Base-by-base conservation (phyloP, 805 yeast genomes). In the Grigorovia jiainica region DNA sequence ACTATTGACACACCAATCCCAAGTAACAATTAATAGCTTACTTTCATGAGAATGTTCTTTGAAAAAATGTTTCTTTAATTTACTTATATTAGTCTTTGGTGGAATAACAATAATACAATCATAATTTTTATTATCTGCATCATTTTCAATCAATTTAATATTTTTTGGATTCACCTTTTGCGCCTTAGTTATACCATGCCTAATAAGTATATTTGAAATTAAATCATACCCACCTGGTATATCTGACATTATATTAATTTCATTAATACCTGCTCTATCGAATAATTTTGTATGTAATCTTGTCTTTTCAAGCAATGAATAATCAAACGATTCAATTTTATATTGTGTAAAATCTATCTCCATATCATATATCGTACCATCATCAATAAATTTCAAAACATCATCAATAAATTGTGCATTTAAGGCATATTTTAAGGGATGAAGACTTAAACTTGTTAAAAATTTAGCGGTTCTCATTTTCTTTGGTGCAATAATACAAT, bases 391-490 rank as follows among this genome's bases (percentile, higher is more conserved):
- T 52, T 68, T 69, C 21, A 77, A 43, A 0, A 77, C 64, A 34
- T 73, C 76, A 2, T 61, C 61, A 2, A 80, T 44, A 45, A 77
- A 80, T 3, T 61, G 54, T 0, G 87, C 85, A 25, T 75, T 72
- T 1, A 83, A 49, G 3, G 79, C 72, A 41, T 66, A 61, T n/a
- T 64, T 60, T 8, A 68, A 45, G 0, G 76, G 72, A 38, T 69
- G 77, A 34, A 67, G 67, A 40, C 87, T 75, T 39, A 87, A 63
- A 17, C 87, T 77, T 34, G 74, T 72, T 41, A 90, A 68, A 53
- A 90, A 89, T 62, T 90, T 92, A 44, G 83, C 95, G 0, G 97
- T 90, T 49, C 97, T 68, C 51, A 83, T 57, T n/a, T 82, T 70
- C 46, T 77, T 77, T 1, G 97, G 95, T 0, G 97, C 89, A 9